Percentiles rank a stretch among this genome's conserved stretches.
Evolutionary conservation across 345 rosid genomes (phyloP).

Genomic region (Murraya koenigii): DNA sequence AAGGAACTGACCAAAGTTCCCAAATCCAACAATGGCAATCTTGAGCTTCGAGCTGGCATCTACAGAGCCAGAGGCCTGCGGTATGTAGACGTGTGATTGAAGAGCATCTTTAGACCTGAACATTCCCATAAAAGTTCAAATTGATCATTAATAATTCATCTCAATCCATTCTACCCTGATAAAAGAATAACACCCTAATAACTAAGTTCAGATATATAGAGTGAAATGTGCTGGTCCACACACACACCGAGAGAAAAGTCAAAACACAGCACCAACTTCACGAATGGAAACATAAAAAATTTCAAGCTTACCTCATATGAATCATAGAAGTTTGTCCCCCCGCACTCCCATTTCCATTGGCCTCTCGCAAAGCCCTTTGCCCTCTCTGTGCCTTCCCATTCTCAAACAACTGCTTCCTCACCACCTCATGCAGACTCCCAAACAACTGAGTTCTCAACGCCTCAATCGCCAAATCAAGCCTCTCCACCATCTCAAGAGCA

Average conservation of each 20-base stretch:
- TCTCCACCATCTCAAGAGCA: constrained; percentile 67
- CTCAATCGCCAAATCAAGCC: constrained; percentile 60
- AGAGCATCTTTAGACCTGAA: constrained; percentile 37
- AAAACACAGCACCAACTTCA: neutral
- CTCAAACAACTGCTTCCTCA: constrained; percentile 43
- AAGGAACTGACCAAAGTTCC: constrained; percentile 78
- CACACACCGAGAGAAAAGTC: neutral
- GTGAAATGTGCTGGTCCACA: too few species aligned
- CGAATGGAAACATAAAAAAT: neutral
- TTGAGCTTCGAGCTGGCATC: constrained; percentile 52
- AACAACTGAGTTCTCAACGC: constrained; percentile 55
- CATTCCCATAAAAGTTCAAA: neutral
- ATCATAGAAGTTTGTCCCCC: neutral
- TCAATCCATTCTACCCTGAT: neutral
- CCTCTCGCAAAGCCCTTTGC: neutral
- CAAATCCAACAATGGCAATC: constrained; percentile 76
- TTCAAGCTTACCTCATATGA: constrained; percentile 9
- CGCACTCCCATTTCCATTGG: constrained; percentile 8
- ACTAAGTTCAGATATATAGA: too few species aligned
- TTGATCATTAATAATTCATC: neutral
- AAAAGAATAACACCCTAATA: neutral
- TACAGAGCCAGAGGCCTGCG: constrained; percentile 19
- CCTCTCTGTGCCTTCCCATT: constrained; percentile 10
- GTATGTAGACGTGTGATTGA: constrained; percentile 25
- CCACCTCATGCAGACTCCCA: constrained; percentile 46